A percentile compares a stretch with the other conserved stretches of the same genome.
These are phyloP conservation scores for Bruguiera parviflora DNA, from an alignment of 345 rosid species.

Conservation along the genomic window DNA sequence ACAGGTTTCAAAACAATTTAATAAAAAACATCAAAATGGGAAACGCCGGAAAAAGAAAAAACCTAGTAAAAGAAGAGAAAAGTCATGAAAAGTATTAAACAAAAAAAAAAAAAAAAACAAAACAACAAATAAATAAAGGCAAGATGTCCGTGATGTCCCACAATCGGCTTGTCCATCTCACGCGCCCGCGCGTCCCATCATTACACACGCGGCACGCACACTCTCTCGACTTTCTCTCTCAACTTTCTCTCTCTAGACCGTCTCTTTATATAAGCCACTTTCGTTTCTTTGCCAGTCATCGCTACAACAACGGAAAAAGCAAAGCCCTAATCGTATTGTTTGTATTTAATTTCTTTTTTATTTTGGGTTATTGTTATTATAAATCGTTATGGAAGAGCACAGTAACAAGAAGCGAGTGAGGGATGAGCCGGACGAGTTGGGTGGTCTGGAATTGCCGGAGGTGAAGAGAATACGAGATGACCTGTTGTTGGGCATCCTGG, in stretches of 20 bases:
- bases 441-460: constrained; percentile 32
- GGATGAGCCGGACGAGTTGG: constrained; percentile 35
- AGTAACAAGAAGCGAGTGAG: constrained; percentile 42
- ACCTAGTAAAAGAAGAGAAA: background rate
- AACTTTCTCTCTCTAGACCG: constrained; percentile 23
- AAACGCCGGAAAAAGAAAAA: background rate
- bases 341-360: background rate
- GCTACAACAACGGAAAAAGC: constrained; percentile 14
- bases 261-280: constrained; percentile 45
- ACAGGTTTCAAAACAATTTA: constrained; percentile 24
- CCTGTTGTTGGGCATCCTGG: constrained; percentile 27
- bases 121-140: constrained; percentile 11
- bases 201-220: background rate
- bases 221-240: constrained; percentile 23
- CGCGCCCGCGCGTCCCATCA: constrained; percentile 39
- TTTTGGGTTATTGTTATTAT: no score
- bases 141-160: constrained; percentile 51
- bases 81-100: no score
- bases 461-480: constrained; percentile 47
- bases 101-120: constrained; percentile 2
- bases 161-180: constrained; percentile 11
- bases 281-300: constrained; percentile 28
- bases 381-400: constrained; percentile 33
- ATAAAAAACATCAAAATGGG: background rate
- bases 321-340: background rate